Evolutionary conservation across 1,139 yeast species (phyloP).

Genomic region (Suhomyces bokatorum): DNA sequence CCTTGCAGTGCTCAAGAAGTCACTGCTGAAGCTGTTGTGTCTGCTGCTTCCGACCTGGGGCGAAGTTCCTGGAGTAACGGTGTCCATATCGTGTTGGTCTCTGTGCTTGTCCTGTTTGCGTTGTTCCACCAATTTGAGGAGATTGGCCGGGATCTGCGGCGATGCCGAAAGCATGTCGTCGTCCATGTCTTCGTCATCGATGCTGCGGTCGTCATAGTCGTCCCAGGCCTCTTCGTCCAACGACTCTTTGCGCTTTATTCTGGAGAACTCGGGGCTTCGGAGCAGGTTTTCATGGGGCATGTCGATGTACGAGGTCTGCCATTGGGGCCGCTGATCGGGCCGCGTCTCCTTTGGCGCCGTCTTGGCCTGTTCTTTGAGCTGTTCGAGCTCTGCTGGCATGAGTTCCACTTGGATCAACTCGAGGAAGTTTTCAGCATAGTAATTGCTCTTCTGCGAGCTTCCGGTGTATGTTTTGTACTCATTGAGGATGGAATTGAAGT

Average conservation of each 20-base stretch:
- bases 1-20: slow-evolving; percentile 23
- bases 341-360: slow-evolving; percentile 5
- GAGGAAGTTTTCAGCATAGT: slow-evolving; percentile 78
- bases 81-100: slow-evolving; percentile 16
- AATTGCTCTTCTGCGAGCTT: slow-evolving; percentile 63
- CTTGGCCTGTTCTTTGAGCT: slow-evolving; percentile 20
- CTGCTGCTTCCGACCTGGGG: slow-evolving; percentile 18
- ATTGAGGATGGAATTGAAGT: slow-evolving; percentile 75
- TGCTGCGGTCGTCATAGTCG: slow-evolving; percentile 19
- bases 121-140: slow-evolving; percentile 56
- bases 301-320: slow-evolving; percentile 6
- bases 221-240: slow-evolving; percentile 17
- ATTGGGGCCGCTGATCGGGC: slow-evolving; percentile 2
- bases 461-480: slow-evolving; percentile 79
- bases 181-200: slow-evolving; percentile 49
- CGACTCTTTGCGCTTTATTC: slow-evolving; percentile 15
- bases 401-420: slow-evolving; percentile 67
- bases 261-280: slow-evolving; percentile 9
- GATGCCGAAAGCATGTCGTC: slow-evolving; percentile 59
- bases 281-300: neutral
- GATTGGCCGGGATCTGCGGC: slow-evolving; percentile 66
- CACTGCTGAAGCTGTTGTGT: slow-evolving; percentile 29
- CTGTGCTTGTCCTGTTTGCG: slow-evolving; percentile 39
- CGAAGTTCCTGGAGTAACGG: slow-evolving; percentile 25
- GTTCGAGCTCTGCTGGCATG: slow-evolving; percentile 43